phyloP scores from a whole-genome alignment of 2,329 filamentous ascomycete species.

The Tolypocladium ovalisporum region DNA sequence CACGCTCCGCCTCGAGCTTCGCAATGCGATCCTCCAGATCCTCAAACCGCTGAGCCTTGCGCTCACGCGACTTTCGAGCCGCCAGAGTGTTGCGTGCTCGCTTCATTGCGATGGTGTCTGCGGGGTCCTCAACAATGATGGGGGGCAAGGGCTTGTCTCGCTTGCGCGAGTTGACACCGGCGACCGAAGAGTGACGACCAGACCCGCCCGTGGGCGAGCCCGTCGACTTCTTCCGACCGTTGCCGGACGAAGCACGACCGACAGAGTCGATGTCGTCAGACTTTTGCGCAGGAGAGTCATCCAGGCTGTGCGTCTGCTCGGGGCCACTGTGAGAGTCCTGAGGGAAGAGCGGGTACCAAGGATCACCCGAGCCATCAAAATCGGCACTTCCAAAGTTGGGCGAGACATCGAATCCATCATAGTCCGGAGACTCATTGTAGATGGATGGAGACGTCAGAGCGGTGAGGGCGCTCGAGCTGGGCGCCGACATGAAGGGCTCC shows the following conservation, averaged over 20 bases:
- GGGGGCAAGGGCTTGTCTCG: conserved; percentile 72
- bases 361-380: conserved; percentile 37
- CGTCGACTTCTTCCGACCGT: conserved; percentile 35
- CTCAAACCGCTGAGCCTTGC: conserved; percentile 68
- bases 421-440: conserved; percentile 65
- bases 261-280: conserved; percentile 39
- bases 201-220: conserved; percentile 27
- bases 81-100: conserved; percentile 88
- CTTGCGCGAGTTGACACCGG: conserved; percentile 62
- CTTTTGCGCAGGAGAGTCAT: conserved; percentile 30
- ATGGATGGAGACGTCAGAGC: conserved; percentile 77
- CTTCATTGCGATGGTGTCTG: conserved; percentile 74
- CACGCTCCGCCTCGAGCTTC: conserved; percentile 54
- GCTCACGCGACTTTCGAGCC: conserved; percentile 82
- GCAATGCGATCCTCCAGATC: conserved; percentile 64
- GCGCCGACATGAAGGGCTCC: conserved; percentile 61
- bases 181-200: conserved; percentile 53
- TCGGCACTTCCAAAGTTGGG: conserved; percentile 60
- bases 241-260: conserved; percentile 25
- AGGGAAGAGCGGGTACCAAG: conserved; percentile 69
- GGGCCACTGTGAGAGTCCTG: conserved; percentile 24
- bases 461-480: conserved; percentile 72
- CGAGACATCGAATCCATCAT: conserved; percentile 66
- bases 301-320: conserved; percentile 14
- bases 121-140: conserved; percentile 64